Conservation (phyloP, 805 yeast genomes). For the Ascoidea rubescens region DNA sequence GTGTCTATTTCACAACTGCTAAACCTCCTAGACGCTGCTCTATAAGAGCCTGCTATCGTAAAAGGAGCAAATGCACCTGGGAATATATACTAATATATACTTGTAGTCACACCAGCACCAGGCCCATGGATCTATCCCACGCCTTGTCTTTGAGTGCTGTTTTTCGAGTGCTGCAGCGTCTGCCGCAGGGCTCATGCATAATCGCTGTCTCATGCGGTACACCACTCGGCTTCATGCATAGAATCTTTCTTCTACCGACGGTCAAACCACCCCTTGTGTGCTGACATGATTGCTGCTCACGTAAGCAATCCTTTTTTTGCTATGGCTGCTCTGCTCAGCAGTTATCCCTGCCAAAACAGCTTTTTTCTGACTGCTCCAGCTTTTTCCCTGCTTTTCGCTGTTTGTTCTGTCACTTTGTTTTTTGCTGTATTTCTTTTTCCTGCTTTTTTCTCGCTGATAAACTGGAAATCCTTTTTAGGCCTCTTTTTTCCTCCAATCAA, state of each 20-base stretch:
- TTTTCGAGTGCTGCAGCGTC: too few species aligned
- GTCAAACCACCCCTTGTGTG: conserved; percentile 31
- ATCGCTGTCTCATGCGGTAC: conserved; percentile 42
- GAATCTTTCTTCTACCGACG: conserved; percentile 62
- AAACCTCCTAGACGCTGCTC: too few species aligned
- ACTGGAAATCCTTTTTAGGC: neutral
- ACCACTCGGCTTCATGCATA: conserved; percentile 53
- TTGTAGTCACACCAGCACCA: too few species aligned
- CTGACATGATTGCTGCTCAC: conserved; percentile 4
- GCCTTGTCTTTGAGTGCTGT: too few species aligned
- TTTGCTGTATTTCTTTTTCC: neutral
- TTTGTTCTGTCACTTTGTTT: conserved; percentile 2
- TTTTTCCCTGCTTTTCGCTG: conserved; percentile 2
- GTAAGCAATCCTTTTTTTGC: conserved; percentile 17
- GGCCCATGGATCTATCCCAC: too few species aligned
- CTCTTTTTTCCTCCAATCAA: conserved; percentile 1
- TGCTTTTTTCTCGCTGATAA: neutral
- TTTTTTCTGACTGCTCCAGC: neutral
- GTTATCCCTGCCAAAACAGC: conserved; percentile 16
- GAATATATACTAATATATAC: too few species aligned
- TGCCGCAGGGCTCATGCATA: neutral
- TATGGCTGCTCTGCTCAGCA: conserved; percentile 19
- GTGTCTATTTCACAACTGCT: too few species aligned
- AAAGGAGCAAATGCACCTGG: too few species aligned
- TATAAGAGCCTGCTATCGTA: too few species aligned